Conservation (phyloP, 345 rosid genomes). For the Rhizophora mangle region DNA sequence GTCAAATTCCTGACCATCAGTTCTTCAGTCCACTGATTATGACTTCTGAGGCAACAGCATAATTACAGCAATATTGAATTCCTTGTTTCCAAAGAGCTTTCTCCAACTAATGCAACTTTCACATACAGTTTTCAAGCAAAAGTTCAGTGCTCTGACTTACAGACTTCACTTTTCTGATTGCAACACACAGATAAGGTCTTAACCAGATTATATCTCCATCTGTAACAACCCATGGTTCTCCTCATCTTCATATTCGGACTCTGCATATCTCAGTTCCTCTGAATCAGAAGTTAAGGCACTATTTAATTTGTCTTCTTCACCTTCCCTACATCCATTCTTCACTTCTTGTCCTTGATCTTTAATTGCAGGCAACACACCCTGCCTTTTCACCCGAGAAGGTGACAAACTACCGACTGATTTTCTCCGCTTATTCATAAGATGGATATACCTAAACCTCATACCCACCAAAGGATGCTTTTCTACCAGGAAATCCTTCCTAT, state of each 20-base stretch:
- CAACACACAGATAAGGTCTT: no score
- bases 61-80: no score
- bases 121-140: not conserved
- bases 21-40: no score
- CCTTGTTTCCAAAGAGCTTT: not conserved
- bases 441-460: conserved; percentile 68
- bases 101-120: not conserved
- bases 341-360: not conserved
- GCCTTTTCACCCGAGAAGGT: not conserved
- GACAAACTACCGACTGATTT: conserved; percentile 3
- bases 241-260: no score
- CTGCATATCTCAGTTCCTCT: not conserved
- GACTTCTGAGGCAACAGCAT: not conserved
- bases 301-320: conserved; percentile 6
- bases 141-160: not conserved
- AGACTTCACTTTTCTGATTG: not conserved
- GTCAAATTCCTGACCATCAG: not conserved
- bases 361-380: not conserved
- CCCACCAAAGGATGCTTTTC: conserved; percentile 77
- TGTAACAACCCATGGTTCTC: no score
- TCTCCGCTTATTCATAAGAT: conserved; percentile 51
- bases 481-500: conserved; percentile 59
- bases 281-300: conserved; percentile 10
- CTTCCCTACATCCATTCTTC: not conserved
- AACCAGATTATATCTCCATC: no score